Percentiles rank a stretch among this genome's conserved stretches.
Evolutionary conservation across 2,329 filamentous ascomycete genomes (phyloP).

Genomic region (Diaporthe longicolla): DNA sequence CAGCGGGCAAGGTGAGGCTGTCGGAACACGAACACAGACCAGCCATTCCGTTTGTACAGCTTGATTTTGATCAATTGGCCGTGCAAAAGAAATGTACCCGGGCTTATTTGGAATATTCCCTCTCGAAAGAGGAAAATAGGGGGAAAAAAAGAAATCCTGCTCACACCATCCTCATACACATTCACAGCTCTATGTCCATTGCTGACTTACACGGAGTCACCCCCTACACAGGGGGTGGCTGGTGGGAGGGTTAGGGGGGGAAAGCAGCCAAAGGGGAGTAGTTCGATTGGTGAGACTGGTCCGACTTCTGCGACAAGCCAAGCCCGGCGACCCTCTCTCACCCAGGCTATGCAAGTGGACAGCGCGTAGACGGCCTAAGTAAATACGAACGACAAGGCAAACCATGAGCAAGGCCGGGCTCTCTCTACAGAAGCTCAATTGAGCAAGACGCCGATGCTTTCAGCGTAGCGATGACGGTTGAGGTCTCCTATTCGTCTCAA

Average conservation of each 20-base stretch:
- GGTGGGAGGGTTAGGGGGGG: constrained; percentile 8
- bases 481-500: constrained; percentile 27
- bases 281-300: neutral
- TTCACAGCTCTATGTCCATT: neutral
- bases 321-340: neutral
- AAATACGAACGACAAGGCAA: neutral
- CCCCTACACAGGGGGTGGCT: constrained; percentile 1
- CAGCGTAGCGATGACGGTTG: neutral
- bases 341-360: neutral
- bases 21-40: too few relatives aligned
- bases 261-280: neutral
- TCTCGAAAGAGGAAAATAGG: neutral
- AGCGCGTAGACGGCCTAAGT: neutral
- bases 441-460: neutral
- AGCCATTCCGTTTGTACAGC: too few relatives aligned
- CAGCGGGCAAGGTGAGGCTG: neutral
- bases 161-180: neutral
- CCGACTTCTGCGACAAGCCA: constrained; percentile 29
- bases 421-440: constrained; percentile 16
- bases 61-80: neutral
- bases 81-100: too few relatives aligned
- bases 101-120: too few relatives aligned
- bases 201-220: neutral
- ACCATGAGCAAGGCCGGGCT: neutral
- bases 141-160: neutral